Conservation (phyloP, 148 eudicot genomes). For the Rhododendron simsii region DNA sequence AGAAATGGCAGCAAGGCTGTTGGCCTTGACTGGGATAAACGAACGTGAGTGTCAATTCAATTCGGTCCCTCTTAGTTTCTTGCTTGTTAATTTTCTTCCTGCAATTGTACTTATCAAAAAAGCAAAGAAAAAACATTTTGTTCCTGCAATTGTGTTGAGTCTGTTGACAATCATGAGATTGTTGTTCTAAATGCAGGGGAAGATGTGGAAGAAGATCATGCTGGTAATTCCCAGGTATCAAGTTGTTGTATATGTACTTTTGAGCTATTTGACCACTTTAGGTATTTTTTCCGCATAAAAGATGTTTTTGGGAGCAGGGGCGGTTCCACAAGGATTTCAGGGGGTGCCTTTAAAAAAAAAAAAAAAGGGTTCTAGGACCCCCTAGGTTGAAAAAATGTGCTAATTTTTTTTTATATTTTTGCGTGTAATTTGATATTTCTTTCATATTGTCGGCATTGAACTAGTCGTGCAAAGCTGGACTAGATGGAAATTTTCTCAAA, state of each 20-base stretch:
- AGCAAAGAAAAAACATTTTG: not conserved
- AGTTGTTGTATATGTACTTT: not conserved
- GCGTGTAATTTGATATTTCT: too few relatives aligned
- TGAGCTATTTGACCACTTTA: not conserved
- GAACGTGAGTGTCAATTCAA: slow-evolving; percentile 47
- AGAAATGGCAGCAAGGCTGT: slow-evolving; percentile 88
- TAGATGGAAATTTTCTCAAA: too few relatives aligned
- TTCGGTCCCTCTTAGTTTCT: not conserved
- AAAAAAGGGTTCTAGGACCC: too few relatives aligned
- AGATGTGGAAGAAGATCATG: slow-evolving; percentile 56
- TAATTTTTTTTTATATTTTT: too few relatives aligned
- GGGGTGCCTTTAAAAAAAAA: too few relatives aligned
- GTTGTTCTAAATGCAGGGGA: slow-evolving; percentile 43
- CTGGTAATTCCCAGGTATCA: slow-evolving; percentile 64
- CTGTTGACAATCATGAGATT: not conserved
- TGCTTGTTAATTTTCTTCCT: not conserved
- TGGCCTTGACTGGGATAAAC: slow-evolving; percentile 74
- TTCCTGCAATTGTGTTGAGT: slow-evolving; percentile 7
- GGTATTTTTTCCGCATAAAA: not conserved
- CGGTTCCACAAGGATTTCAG: too few relatives aligned
- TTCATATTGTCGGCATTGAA: too few relatives aligned
- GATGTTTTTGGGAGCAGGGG: not conserved
- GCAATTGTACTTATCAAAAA: slow-evolving; percentile 9
- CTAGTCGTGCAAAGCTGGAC: too few relatives aligned
- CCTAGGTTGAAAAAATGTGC: too few relatives aligned